Percentiles rank a stretch among this genome's conserved stretches.
These are phyloP conservation scores for Dictyostelium intermedium DNA, from an alignment of 78 protist species.

Conservation along the genomic window DNA sequence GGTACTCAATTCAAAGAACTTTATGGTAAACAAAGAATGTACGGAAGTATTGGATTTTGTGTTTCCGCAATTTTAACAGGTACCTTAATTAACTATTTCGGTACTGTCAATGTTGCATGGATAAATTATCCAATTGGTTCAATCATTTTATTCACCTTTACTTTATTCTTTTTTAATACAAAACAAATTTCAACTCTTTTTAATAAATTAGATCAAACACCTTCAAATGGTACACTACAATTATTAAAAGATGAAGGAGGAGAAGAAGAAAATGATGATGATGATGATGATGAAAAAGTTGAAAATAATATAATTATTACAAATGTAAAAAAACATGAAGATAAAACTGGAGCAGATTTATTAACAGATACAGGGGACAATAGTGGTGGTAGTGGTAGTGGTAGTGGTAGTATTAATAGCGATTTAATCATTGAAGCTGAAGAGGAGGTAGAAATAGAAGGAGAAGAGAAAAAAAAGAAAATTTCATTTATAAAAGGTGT, in stretches of 20 bases:
- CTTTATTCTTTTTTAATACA: neutral
- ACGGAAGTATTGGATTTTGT: constrained; percentile 51
- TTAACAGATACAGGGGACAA: too few relatives aligned
- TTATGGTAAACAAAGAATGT: constrained; percentile 39
- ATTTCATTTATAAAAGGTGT: neutral
- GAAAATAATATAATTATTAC: neutral
- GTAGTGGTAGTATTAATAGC: neutral
- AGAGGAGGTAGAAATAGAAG: neutral
- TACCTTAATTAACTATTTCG: neutral
- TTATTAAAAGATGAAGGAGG: too few relatives aligned
- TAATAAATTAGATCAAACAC: neutral
- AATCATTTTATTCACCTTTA: neutral
- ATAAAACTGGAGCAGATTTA: neutral
- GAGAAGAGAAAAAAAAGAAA: neutral
- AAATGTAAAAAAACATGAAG: neutral
- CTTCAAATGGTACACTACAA: neutral
- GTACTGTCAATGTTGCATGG: neutral
- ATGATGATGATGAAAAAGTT: neutral
- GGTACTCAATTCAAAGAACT: neutral
- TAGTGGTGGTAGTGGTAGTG: neutral
- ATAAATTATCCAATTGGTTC: constrained; percentile 19
- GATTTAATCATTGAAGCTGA: too few relatives aligned
- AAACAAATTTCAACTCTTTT: neutral
- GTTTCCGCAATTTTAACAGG: constrained; percentile 24
- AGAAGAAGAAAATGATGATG: neutral